Percentiles rank a stretch among this genome's conserved stretches.
phyloP scores from a whole-genome alignment of 1,139 yeast genomes.

The Nakaseomyces bracarensis region DNA sequence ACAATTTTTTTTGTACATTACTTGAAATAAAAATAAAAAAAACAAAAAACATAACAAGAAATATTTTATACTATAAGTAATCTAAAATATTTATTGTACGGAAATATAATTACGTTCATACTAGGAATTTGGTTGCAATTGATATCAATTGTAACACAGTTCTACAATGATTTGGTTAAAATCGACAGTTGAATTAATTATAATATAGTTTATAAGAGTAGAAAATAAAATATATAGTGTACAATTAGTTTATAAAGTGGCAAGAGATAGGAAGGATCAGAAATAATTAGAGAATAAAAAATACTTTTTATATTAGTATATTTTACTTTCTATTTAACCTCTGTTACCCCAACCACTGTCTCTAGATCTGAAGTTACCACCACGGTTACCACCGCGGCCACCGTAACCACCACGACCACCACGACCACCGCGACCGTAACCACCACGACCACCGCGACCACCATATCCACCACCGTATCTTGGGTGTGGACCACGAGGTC shows the following conservation, averaged over 20 bases:
- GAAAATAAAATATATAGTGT: neutral
- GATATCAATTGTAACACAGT: too few species aligned
- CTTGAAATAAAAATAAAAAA: too few species aligned
- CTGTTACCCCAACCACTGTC: slow-evolving; percentile 29
- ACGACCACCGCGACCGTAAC: slow-evolving; percentile 39
- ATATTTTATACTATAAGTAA: too few species aligned
- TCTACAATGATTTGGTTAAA: too few species aligned
- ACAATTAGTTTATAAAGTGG: neutral
- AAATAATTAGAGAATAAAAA: neutral
- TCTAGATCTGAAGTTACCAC: slow-evolving; percentile 19
- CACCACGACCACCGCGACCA: slow-evolving; percentile 42
- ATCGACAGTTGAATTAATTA: too few species aligned
- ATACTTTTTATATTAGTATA: too few species aligned
- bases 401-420: slow-evolving; percentile 34
- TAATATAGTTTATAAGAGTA: too few species aligned
- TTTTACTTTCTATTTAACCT: too few species aligned
- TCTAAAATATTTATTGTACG: too few species aligned
- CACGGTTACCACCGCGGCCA: slow-evolving; percentile 30
- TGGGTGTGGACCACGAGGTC: slow-evolving; percentile 36
- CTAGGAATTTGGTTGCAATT: too few species aligned
- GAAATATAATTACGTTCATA: too few species aligned
- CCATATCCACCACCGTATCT: slow-evolving; percentile 54
- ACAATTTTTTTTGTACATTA: neutral
- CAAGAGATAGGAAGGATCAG: neutral
- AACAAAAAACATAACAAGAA: too few species aligned